Conservation (phyloP, 2,329 filamentous ascomycete genomes). For the Chaetomiaceae sp. region DNA sequence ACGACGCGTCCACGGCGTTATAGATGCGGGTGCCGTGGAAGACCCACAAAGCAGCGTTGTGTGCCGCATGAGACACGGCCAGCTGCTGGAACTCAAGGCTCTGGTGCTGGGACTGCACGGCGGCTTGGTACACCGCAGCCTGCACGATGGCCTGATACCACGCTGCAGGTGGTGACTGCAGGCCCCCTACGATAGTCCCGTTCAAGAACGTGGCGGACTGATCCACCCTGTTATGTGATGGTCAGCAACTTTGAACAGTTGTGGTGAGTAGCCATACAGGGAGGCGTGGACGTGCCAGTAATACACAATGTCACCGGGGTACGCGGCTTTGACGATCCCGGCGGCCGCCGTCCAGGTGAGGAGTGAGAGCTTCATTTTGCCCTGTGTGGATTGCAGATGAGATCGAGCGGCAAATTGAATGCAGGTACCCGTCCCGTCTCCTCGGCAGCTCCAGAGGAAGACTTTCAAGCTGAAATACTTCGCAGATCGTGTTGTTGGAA, state of each 20-base stretch:
- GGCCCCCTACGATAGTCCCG: slow-evolving; percentile 19
- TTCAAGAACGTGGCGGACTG: slow-evolving; percentile 19
- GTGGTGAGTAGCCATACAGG: not conserved
- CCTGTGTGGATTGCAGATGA: no score
- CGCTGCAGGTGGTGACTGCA: slow-evolving; percentile 17
- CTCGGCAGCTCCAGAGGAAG: not conserved
- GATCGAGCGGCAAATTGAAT: no score
- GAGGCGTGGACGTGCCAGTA: slow-evolving; percentile 14
- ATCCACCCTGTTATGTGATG: slow-evolving; percentile 17
- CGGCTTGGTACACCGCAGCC: slow-evolving; percentile 19
- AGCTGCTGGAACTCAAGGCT: slow-evolving; percentile 22
- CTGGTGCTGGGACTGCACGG: slow-evolving; percentile 16
- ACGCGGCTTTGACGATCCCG: slow-evolving; percentile 15
- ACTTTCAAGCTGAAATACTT: not conserved
- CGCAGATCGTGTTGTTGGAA: not conserved
- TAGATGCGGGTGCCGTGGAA: slow-evolving; percentile 22
- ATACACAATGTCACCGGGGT: slow-evolving; percentile 21
- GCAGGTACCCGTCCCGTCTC: no score
- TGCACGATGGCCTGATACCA: slow-evolving; percentile 19
- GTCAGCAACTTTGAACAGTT: not conserved
- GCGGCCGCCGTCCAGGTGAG: slow-evolving; percentile 6
- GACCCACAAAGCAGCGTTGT: slow-evolving; percentile 19
- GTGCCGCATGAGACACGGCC: slow-evolving; percentile 22
- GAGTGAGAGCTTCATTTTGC: slow-evolving; percentile 15
- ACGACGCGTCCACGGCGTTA: slow-evolving; percentile 14